Percentiles rank a stretch among this genome's conserved stretches.
phyloP scores from a whole-genome alignment of 2,329 filamentous ascomycete genomes.

The Sporothrix euskadiensis region DNA sequence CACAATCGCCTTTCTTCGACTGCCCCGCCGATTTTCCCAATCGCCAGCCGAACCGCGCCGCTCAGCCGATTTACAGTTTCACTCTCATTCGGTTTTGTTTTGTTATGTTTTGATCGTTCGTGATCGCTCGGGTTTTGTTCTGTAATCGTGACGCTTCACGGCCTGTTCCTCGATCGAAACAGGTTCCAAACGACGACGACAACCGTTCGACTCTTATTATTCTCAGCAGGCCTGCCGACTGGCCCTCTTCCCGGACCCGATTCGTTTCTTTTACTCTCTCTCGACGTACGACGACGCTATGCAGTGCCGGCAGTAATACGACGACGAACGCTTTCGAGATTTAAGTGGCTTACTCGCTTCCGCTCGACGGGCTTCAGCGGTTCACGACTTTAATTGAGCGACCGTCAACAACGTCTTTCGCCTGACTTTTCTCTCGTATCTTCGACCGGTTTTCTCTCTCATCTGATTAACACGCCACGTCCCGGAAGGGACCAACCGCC shows the following conservation, averaged over 20 bases:
- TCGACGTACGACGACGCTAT: constrained; percentile 10
- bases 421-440: neutral
- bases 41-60: constrained; percentile 17
- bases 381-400: neutral
- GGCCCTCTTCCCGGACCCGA: neutral
- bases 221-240: neutral
- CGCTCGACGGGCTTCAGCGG: neutral
- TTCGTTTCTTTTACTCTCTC: neutral
- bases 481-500: neutral
- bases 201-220: neutral
- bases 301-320: constrained; percentile 17
- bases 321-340: constrained; percentile 2
- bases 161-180: neutral
- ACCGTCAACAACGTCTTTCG: neutral
- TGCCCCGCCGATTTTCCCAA: neutral
- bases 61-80: neutral
- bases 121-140: neutral
- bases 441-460: neutral
- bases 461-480: neutral
- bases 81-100: neutral
- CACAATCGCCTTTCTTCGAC: neutral
- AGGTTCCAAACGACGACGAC: neutral
- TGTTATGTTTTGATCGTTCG: neutral
- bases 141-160: neutral
- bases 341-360: neutral